Base-by-base conservation (phyloP, 2,329 filamentous ascomycete species). In the Neopestalotiopsis sp. region DNA sequence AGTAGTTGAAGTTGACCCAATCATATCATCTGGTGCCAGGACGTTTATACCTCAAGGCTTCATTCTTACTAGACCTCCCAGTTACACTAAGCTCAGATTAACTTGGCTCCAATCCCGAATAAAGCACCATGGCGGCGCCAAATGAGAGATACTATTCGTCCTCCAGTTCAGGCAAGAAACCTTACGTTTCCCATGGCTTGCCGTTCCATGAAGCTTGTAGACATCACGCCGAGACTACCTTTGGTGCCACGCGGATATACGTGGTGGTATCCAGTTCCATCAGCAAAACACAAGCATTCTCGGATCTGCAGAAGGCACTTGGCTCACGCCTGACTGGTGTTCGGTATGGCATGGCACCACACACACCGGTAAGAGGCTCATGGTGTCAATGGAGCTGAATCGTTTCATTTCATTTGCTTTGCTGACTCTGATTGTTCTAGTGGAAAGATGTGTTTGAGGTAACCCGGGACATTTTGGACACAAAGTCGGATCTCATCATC, bases 191-290 rank as follows among this genome's bases (percentile, higher is more conserved):
- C 4, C 69, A 75, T 30, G 75, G 75, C 6, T 68, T 77, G 20
- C 70, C 74, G 5, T 77, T 76, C 58, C 70, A 74, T 17, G 71
- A 73, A 64, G 75, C 76, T 6, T 76, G 75, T 68, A 72, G 70
- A 20, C 73, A 78, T 34, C 76, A 79, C 56, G 71, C 75, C 42
- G 71, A 71, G 34, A 72, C 74, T 28, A 76, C 73, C 10, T 76
- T 76, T 34, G 68, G 74, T 28, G 72, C 73, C 13, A 74, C 69
- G 17, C 76, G 71, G 66, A 69, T 76, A 40, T 78, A 77, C 28
- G 67, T 79, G 24, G 76, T 79, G 24, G 76, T 78, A n/a, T 79
- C 77, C 5, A 72, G 66, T 57, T 77, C 76, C 5, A 77, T 79
- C 45, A 75, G 73, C 59, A 77, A 77, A 67, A 79, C 77, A 0